Evolutionary conservation across 345 rosid species (phyloP).

Genomic region (Salix arbutifolia): DNA sequence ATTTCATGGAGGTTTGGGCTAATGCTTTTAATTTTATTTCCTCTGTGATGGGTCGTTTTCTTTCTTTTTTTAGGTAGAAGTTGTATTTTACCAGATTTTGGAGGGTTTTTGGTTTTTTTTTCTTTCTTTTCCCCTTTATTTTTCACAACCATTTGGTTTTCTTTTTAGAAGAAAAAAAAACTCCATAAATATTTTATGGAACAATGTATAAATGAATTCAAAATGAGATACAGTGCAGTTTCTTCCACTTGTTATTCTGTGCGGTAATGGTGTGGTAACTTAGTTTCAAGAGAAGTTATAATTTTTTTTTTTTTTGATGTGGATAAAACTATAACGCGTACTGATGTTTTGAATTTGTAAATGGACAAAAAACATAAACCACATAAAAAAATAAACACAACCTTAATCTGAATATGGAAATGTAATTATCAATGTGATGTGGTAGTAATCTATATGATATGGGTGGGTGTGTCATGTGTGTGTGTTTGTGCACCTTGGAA

Average conservation of each 20-base stretch:
- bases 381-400: too few relatives aligned
- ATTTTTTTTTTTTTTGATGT: too few relatives aligned
- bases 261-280: too few relatives aligned
- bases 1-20: background rate
- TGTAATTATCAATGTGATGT: background rate
- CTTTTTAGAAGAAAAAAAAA: too few relatives aligned
- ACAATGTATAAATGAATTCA: constrained; percentile 20
- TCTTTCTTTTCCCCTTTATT: background rate
- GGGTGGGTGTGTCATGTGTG: too few relatives aligned
- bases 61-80: background rate
- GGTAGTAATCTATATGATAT: too few relatives aligned
- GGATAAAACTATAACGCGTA: too few relatives aligned
- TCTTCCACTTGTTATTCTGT: background rate
- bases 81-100: constrained; percentile 12
- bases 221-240: constrained; percentile 8
- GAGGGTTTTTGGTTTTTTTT: background rate
- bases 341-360: too few relatives aligned
- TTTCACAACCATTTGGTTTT: background rate
- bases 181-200: too few relatives aligned
- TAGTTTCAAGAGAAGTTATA: too few relatives aligned
- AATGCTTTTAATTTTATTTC: background rate
- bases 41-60: background rate
- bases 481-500: background rate
- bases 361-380: too few relatives aligned
- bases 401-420: background rate